Percentiles rank a stretch among this genome's conserved stretches.
phyloP scores from a whole-genome alignment of 208 protist species.

The Wallacemonas collosoma region DNA sequence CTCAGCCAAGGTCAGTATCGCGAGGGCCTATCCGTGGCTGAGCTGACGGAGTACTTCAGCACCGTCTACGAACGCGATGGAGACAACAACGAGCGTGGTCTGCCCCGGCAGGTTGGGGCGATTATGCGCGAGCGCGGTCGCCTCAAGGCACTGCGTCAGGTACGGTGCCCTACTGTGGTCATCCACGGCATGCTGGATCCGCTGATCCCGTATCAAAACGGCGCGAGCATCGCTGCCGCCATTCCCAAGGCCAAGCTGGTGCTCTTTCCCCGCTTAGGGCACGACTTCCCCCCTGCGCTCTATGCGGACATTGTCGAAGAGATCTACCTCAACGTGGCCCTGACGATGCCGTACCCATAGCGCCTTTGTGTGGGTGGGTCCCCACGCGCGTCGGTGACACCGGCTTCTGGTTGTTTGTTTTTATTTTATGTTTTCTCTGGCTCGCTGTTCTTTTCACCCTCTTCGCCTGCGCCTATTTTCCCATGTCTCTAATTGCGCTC shows the following conservation, averaged over 20 bases:
- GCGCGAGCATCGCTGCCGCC: slow-evolving; percentile 43
- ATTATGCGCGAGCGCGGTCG: slow-evolving; percentile 61
- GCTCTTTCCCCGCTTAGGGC: slow-evolving; percentile 62
- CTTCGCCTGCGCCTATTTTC: too few relatives aligned
- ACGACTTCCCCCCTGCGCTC: slow-evolving; percentile 50
- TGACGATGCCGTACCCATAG: background rate
- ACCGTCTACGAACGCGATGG: slow-evolving; percentile 24
- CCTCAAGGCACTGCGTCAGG: slow-evolving; percentile 32
- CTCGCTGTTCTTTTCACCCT: too few relatives aligned
- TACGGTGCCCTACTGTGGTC: slow-evolving; percentile 53
- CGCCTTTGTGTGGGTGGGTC: too few relatives aligned
- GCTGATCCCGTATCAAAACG: slow-evolving; percentile 70
- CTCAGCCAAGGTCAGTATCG: slow-evolving; percentile 43
- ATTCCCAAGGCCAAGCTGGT: slow-evolving; percentile 69
- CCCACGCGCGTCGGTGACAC: background rate
- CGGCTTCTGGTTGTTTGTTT: slow-evolving; percentile 13
- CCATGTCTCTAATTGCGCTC: too few relatives aligned
- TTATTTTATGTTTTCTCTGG: background rate
- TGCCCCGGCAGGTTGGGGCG: slow-evolving; percentile 57
- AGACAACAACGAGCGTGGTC: slow-evolving; percentile 27
- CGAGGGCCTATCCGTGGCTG: slow-evolving; percentile 15
- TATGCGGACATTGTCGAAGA: slow-evolving; percentile 43
- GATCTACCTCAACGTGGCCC: slow-evolving; percentile 46
- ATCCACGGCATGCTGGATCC: slow-evolving; percentile 70
- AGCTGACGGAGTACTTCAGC: slow-evolving; percentile 30